Evolutionary conservation across 331 rosid genomes (phyloP).

Genomic region (Pyracantha coccinea): DNA sequence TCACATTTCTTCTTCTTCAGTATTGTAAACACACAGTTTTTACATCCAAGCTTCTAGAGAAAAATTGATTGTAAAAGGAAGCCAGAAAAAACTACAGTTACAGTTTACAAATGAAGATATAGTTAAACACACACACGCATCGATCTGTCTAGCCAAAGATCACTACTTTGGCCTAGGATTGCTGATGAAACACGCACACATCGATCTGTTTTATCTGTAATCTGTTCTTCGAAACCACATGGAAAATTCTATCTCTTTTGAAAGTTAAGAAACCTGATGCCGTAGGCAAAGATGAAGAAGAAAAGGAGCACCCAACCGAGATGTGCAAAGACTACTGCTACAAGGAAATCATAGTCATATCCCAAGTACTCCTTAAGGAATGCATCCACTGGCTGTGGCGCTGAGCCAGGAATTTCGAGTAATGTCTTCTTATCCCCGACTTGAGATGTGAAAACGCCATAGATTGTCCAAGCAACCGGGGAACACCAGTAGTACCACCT

Average conservation of each 20-base stretch:
- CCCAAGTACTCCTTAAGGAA: constrained; percentile 26
- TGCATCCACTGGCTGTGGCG: background rate
- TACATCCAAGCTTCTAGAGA: background rate
- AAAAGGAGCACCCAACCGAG: constrained; percentile 29
- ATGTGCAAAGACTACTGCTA: constrained; percentile 24
- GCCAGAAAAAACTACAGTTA: background rate
- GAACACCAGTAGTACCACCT: constrained; percentile 69
- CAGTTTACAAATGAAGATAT: background rate
- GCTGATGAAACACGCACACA: too few relatives aligned
- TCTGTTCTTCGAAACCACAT: background rate
- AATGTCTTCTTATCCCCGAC: constrained; percentile 18
- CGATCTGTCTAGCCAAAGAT: too few relatives aligned
- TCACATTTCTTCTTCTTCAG: background rate
- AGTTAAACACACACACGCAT: background rate
- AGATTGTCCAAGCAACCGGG: constrained; percentile 60
- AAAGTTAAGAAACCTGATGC: constrained; percentile 33
- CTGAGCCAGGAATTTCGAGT: constrained; percentile 10
- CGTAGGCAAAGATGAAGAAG: constrained; percentile 20
- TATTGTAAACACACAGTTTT: background rate
- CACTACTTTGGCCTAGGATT: too few relatives aligned
- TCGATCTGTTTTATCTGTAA: too few relatives aligned
- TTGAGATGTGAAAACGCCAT: constrained; percentile 50
- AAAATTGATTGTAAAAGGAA: background rate
- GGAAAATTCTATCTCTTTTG: constrained; percentile 23
- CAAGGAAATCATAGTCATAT: constrained; percentile 34